A percentile compares a stretch with the other conserved stretches of the same genome.
These are phyloP conservation scores for Lizonia empirigonia DNA, from an alignment of 2,329 filamentous ascomycete species.

Conservation along the genomic window DNA sequence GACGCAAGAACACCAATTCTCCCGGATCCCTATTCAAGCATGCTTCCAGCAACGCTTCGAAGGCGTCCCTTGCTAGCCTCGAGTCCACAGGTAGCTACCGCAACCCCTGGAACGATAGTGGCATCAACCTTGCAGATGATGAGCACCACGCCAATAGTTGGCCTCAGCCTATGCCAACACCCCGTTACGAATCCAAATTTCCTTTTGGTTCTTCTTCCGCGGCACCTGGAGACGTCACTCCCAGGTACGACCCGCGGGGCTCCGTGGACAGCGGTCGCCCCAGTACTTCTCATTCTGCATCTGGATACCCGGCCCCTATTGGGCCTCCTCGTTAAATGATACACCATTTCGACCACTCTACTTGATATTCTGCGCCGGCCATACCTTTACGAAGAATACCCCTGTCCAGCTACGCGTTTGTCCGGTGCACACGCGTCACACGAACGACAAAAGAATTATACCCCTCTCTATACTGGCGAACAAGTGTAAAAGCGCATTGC, in stretches of 20 bases:
- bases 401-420: conserved; percentile 31
- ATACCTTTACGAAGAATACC: conserved; percentile 46
- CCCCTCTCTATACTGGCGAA: conserved; percentile 44
- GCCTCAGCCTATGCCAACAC: conserved; percentile 43
- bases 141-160: conserved; percentile 60
- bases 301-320: conserved; percentile 93
- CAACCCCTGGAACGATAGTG: conserved; percentile 98
- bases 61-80: conserved; percentile 93
- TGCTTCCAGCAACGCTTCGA: conserved; percentile 85
- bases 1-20: conserved; percentile 89
- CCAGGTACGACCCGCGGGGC: conserved; percentile 80
- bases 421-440: conserved; percentile 31
- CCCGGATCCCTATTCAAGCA: conserved; percentile 82
- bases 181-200: conserved; percentile 64
- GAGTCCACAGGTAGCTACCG: conserved; percentile 95
- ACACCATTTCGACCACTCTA: conserved; percentile 41
- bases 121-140: conserved; percentile 87
- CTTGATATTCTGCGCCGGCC: conserved; percentile 42
- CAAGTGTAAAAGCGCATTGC: conserved; percentile 40
- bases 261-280: conserved; percentile 91
- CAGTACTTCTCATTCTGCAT: conserved; percentile 95
- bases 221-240: conserved; percentile 77
- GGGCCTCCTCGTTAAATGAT: conserved; percentile 81
- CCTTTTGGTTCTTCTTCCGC: conserved; percentile 60
- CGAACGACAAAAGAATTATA: conserved; percentile 51